Evolutionary conservation across 176 grass and related monocot genomes (phyloP).

Genomic region (Pontederia crassipes): DNA sequence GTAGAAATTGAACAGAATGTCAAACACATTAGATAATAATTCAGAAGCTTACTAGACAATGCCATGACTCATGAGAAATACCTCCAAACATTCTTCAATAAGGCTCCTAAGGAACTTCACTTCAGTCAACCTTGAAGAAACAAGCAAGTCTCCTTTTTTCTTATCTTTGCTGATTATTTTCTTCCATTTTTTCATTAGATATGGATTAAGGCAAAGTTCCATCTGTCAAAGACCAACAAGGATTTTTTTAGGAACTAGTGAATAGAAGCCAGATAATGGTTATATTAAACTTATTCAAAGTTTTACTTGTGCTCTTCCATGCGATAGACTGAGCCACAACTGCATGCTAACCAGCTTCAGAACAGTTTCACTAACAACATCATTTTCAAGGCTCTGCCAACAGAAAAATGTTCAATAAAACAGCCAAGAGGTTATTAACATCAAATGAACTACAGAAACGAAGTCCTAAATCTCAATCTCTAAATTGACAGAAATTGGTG

Average conservation of each 20-base stretch:
- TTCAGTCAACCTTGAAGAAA: constrained; percentile 58
- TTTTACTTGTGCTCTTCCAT: constrained; percentile 68
- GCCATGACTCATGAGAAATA: constrained; percentile 16
- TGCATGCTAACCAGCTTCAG: constrained; percentile 86
- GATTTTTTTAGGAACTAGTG: constrained; percentile 17
- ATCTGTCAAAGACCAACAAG: constrained; percentile 51
- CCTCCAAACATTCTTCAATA: constrained; percentile 95
- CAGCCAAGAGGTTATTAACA: background rate
- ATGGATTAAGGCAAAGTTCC: constrained; percentile 84
- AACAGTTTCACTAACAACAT: constrained; percentile 79
- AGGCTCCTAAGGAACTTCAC: constrained; percentile 66
- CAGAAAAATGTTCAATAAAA: background rate
- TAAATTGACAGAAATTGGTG: too few relatives aligned
- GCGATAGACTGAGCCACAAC: constrained; percentile 78
- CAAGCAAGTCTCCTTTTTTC: constrained; percentile 32
- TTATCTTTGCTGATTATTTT: constrained; percentile 88
- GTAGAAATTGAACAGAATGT: background rate
- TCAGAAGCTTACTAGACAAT: background rate
- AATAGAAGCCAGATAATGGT: background rate
- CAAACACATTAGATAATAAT: background rate
- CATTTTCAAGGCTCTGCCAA: constrained; percentile 85
- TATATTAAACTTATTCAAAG: background rate
- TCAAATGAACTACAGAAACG: too few relatives aligned
- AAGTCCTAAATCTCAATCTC: too few relatives aligned
- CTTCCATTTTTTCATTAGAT: constrained; percentile 94